Base-by-base conservation (phyloP, 2,329 filamentous ascomycete species). In the Rosellinia necatrix region DNA sequence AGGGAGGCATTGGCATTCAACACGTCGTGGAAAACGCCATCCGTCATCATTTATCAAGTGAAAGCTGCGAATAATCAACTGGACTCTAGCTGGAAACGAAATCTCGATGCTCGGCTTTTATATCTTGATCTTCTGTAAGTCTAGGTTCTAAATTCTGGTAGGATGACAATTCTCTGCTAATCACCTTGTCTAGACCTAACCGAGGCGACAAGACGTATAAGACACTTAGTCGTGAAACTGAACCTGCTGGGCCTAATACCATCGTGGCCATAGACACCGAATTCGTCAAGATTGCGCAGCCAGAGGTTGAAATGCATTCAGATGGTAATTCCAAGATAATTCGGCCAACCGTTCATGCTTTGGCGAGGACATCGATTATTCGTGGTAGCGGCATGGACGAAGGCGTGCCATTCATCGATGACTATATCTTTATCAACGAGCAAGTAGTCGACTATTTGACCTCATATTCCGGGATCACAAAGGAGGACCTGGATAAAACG, bases 391-490 rank as follows among this genome's bases (percentile, higher is more conserved):
- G 92, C 17, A 81, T 87, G 61, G 77, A 88, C 34, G 91, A 96
- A 71, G 92, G 92, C 0, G 73, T 88, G 0, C 91, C 94, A 0
- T 97, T 97, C 69, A 96, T 99, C 61, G 94, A 99, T 69, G 94
- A 99, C 74, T 99, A 99, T 72, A 96, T 99, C 60, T 86, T 87
- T 27, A 93, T 96, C 66, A 87, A 87, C 58, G 94, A 97, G 70
- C 87, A 89, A 0, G 91, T 99, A 21, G 90, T 97, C 56, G 94
- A 99, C 75, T 97, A 97, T 70, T 80, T 99, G 32, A 99, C 96
- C 0, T 88, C 89, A 40, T 97, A 91, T 76, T 97, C 93, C 0
- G 94, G 94, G 37, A 96, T 99, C 64, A 89, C 88, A 4, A 83
- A 88, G 1, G 88, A 89, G 19, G 94, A 99, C 68, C 80, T 99